phyloP scores from a whole-genome alignment of 805 yeast species.

The Diddensiella santjacobensis region DNA sequence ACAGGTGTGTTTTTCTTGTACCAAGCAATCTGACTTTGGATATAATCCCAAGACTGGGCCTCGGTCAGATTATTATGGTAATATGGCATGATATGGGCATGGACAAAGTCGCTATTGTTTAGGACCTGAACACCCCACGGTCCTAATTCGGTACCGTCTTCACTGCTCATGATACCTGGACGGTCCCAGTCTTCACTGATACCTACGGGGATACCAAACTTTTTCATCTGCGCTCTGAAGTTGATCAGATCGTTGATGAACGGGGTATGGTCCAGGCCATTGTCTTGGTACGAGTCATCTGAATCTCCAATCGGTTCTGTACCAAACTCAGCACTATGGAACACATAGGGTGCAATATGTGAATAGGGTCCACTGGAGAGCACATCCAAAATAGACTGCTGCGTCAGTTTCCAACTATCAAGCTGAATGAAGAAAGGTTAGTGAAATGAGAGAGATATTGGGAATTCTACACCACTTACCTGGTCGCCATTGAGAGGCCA shows the following conservation, averaged over 20 bases:
- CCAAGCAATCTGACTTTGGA: conserved; percentile 3
- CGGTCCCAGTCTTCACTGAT: conserved; percentile 11
- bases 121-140: conserved; percentile 1
- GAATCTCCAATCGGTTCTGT: conserved; percentile 8
- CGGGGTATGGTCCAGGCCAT: conserved; percentile 7
- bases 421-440: neutral
- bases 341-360: conserved; percentile 7
- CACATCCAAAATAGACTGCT: conserved; percentile 3
- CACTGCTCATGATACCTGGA: conserved; percentile 9
- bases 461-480: too few species aligned
- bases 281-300: conserved; percentile 1
- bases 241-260: conserved; percentile 2
- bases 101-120: conserved; percentile 5
- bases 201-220: conserved; percentile 7
- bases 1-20: conserved; percentile 3
- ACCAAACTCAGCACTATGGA: conserved; percentile 9
- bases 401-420: conserved; percentile 3
- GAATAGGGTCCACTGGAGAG: neutral
- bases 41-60: conserved; percentile 7
- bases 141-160: conserved; percentile 3
- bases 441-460: too few species aligned
- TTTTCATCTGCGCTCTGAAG: conserved; percentile 1
- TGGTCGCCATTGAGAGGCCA: conserved; percentile 8
- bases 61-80: conserved; percentile 4
- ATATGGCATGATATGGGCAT: conserved; percentile 10